Evolutionary conservation across 306 rosid species (phyloP).

Genomic region (Castanospermum australe): DNA sequence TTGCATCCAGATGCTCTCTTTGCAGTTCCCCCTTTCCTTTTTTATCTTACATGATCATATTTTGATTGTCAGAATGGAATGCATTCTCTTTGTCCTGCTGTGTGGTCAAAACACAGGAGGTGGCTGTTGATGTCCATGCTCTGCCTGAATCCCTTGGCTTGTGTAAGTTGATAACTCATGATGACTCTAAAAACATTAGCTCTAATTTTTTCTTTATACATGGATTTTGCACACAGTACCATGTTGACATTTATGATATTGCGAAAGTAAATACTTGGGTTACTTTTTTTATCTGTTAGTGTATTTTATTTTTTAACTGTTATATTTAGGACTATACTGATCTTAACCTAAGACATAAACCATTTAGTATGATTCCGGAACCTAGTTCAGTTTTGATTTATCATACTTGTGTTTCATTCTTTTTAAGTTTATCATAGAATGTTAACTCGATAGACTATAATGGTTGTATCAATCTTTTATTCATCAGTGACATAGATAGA

Average conservation of each 20-base stretch:
- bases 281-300: neutral
- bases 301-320: neutral
- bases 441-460: neutral
- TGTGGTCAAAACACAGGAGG: slow-evolving; percentile 97
- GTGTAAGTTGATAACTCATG: slow-evolving; percentile 73
- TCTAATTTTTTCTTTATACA: neutral
- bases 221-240: neutral
- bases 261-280: neutral
- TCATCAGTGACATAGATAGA: neutral
- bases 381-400: neutral
- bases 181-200: neutral
- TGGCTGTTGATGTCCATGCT: slow-evolving; percentile 98
- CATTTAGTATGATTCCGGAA: neutral
- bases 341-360: neutral
- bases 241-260: slow-evolving; percentile 10
- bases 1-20: slow-evolving; percentile 22
- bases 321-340: neutral
- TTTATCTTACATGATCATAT: slow-evolving; percentile 12
- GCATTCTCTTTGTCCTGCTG: slow-evolving; percentile 99
- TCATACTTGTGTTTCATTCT: neutral
- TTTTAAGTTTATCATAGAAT: neutral
- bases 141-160: slow-evolving; percentile 84
- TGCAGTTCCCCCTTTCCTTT: neutral
- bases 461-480: neutral
- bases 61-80: slow-evolving; percentile 73